phyloP scores from a whole-genome alignment of 306 rosid species.

The Medicago truncatula region DNA sequence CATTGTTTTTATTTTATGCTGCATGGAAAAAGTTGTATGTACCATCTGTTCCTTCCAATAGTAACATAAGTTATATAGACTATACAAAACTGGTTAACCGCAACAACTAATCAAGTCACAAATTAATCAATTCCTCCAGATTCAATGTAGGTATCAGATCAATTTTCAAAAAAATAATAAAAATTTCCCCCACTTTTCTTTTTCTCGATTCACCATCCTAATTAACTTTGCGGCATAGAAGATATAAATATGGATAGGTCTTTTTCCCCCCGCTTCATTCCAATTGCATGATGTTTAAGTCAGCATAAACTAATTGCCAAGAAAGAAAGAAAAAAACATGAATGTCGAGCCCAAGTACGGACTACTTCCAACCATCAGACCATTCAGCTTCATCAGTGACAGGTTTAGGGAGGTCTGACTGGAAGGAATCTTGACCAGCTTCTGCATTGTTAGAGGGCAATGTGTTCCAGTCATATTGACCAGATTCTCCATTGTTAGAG shows the following conservation, averaged over 20 bases:
- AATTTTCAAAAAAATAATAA: background rate
- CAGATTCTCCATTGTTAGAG: slow-evolving; percentile 28
- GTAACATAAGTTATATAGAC: background rate
- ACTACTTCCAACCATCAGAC: slow-evolving; percentile 85
- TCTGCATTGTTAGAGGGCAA: slow-evolving; percentile 31
- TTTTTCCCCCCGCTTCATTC: background rate
- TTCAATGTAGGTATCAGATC: background rate
- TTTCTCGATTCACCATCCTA: background rate
- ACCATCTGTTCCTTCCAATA: background rate
- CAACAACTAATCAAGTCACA: slow-evolving; percentile 7
- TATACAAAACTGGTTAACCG: background rate
- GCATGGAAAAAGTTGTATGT: background rate
- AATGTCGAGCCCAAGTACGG: background rate
- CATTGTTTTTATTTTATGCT: background rate
- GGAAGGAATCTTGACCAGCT: slow-evolving; percentile 41
- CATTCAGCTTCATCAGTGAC: slow-evolving; percentile 69
- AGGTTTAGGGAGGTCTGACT: slow-evolving; percentile 51
- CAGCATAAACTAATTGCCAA: background rate
- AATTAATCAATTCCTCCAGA: slow-evolving; percentile 2
- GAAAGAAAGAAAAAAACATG: background rate
- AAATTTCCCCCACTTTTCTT: background rate
- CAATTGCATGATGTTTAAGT: slow-evolving; percentile 9
- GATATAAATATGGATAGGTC: background rate
- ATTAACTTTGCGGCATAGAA: background rate
- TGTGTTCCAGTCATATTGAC: slow-evolving; percentile 25